Conservation (phyloP, 768 basidiomycete species). For the Termitomyces sp. region DNA sequence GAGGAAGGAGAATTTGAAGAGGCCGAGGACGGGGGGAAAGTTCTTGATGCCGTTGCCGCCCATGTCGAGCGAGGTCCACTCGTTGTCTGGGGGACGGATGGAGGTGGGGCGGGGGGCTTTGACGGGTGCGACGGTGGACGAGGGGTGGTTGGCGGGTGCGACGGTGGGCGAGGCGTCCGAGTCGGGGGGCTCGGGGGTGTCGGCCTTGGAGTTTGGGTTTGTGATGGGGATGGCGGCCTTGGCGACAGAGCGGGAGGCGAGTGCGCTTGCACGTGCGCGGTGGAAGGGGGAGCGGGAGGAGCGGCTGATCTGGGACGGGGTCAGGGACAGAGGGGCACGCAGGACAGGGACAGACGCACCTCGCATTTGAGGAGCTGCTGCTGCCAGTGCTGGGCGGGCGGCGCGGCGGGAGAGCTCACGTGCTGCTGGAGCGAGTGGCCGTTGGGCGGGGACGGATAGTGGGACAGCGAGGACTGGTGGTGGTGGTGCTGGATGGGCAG, state of each 20-base stretch:
- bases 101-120: conserved; percentile 63
- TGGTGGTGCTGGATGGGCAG: conserved; percentile 61
- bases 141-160: conserved; percentile 53
- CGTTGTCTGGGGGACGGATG: conserved; percentile 63
- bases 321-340: too few relatives aligned
- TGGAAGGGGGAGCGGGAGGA: conserved; percentile 87
- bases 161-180: conserved; percentile 25
- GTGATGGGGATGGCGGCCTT: conserved; percentile 90
- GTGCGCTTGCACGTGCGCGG: conserved; percentile 90
- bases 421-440: conserved; percentile 41
- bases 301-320: conserved; percentile 62
- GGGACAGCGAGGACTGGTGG: conserved; percentile 68
- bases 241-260: conserved; percentile 82
- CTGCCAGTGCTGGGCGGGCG: conserved; percentile 86
- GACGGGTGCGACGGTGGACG: conserved; percentile 72
- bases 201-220: conserved; percentile 71
- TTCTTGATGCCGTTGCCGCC: conserved; percentile 93
- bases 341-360: conserved; percentile 45
- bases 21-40: conserved; percentile 68
- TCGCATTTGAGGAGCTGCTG: conserved; percentile 91
- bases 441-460: conserved; percentile 70
- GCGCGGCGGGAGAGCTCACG: conserved; percentile 56
- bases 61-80: conserved; percentile 93
- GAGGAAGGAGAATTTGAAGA: conserved; percentile 89
- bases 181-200: conserved; percentile 12